Conservation (phyloP, 1,284 basidiomycete genomes). For the Tetrapyrgos nigripes region DNA sequence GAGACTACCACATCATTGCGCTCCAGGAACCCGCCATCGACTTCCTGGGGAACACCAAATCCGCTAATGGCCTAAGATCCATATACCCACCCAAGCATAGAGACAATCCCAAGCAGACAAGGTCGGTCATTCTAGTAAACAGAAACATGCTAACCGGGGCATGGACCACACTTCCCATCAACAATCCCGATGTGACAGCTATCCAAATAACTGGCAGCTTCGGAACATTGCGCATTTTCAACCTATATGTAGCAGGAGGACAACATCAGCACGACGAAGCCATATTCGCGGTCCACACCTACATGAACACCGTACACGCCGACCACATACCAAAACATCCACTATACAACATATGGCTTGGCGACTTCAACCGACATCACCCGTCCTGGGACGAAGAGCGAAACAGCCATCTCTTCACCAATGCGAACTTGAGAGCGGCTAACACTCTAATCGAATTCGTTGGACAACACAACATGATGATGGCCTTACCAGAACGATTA, state of each 20-base stretch:
- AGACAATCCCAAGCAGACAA: neutral
- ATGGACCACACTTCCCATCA: constrained; percentile 27
- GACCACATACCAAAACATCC: neutral
- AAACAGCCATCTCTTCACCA: constrained; percentile 45
- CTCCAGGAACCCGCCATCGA: constrained; percentile 36
- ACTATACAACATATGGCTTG: constrained; percentile 34
- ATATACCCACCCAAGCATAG: constrained; percentile 18
- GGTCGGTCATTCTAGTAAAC: constrained; percentile 34
- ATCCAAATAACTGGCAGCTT: constrained; percentile 20
- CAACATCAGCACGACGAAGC: constrained; percentile 18
- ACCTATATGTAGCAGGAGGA: constrained; percentile 31
- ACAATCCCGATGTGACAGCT: constrained; percentile 28
- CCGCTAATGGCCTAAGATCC: constrained; percentile 14
- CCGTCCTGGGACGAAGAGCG: constrained; percentile 47
- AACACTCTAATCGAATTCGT: constrained; percentile 25
- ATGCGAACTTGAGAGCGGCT: neutral
- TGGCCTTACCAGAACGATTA: constrained; percentile 32
- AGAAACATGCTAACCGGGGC: constrained; percentile 24
- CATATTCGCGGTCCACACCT: constrained; percentile 9
- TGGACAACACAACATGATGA: constrained; percentile 22
- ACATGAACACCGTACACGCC: too few species aligned
- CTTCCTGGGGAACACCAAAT: constrained; percentile 18
- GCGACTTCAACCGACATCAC: too few species aligned
- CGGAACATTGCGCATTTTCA: constrained; percentile 29
- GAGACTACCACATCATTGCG: constrained; percentile 28